A percentile compares a stretch with the other conserved stretches of the same genome.
Conservation (phyloP, 345 rosid genomes). For the Populus tremula region DNA sequence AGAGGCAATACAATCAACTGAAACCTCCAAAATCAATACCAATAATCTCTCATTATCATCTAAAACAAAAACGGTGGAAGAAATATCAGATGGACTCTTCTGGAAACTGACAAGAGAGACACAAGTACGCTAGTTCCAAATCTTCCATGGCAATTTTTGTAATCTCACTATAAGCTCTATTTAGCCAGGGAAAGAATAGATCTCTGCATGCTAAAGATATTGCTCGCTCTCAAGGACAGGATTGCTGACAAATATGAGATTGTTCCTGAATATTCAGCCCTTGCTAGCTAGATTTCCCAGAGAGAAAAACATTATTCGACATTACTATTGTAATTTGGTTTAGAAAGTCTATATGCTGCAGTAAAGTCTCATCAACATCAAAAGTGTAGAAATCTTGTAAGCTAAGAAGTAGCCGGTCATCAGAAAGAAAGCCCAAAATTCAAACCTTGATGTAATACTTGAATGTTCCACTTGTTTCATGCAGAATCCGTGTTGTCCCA, state of each 20-base stretch:
- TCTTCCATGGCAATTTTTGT: background rate
- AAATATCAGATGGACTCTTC: background rate
- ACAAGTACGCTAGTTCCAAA: background rate
- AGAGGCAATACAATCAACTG: background rate
- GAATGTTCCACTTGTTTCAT: constrained; percentile 79
- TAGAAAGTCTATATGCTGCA: background rate
- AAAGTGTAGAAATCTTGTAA: background rate
- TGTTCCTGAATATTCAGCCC: background rate
- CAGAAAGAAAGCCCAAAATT: constrained; percentile 4
- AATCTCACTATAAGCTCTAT: background rate
- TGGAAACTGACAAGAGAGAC: background rate
- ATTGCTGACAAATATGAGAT: background rate
- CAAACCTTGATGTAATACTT: constrained; percentile 93
- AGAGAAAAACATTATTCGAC: background rate
- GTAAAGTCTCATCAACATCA: background rate
- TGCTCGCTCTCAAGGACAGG: background rate
- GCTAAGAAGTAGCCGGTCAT: background rate
- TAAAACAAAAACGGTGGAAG: background rate
- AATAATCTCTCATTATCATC: background rate
- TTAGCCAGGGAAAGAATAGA: background rate
- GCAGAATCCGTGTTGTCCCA: constrained; percentile 66
- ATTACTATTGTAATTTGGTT: background rate
- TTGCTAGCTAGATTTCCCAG: background rate
- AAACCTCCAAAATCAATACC: constrained; percentile 1
- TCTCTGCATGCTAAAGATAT: background rate